Evolutionary conservation across 2,329 filamentous ascomycete species (phyloP).

Genomic region (Fusarium abutilonis): DNA sequence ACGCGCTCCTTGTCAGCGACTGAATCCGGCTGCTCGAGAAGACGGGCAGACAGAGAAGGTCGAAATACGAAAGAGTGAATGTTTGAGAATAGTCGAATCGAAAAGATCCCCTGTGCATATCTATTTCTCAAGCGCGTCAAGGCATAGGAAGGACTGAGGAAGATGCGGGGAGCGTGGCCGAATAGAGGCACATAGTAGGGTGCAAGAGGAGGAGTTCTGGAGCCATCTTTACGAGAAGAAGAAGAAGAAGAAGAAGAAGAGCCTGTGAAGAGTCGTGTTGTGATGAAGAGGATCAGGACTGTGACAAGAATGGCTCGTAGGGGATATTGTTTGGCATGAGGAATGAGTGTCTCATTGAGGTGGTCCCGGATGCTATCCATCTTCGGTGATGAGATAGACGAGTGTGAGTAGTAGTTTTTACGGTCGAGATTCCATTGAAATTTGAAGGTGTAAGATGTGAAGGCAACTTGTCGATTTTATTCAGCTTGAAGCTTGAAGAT

Average conservation of each 20-base stretch:
- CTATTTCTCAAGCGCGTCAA: conserved; percentile 46
- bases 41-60: conserved; percentile 43
- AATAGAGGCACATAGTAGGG: conserved; percentile 52
- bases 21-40: conserved; percentile 47
- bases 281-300: conserved; percentile 42
- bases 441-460: background rate
- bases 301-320: conserved; percentile 40
- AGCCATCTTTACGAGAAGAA: conserved; percentile 49
- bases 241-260: conserved; percentile 56
- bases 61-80: conserved; percentile 50
- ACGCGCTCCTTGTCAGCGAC: conserved; percentile 44
- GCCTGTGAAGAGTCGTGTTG: conserved; percentile 42
- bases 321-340: conserved; percentile 38
- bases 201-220: conserved; percentile 42
- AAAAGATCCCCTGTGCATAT: conserved; percentile 51
- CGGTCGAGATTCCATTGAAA: background rate
- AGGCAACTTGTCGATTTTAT: conserved; percentile 35
- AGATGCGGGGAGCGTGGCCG: conserved; percentile 50
- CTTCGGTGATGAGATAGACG: background rate
- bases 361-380: conserved; percentile 30
- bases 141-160: conserved; percentile 44
- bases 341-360: conserved; percentile 35
- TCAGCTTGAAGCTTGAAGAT: conserved; percentile 15
- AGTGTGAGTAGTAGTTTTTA: background rate
- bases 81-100: conserved; percentile 48